Evolutionary conservation across 2,329 filamentous ascomycete genomes (phyloP).

Genomic region (Xylaria sp.): DNA sequence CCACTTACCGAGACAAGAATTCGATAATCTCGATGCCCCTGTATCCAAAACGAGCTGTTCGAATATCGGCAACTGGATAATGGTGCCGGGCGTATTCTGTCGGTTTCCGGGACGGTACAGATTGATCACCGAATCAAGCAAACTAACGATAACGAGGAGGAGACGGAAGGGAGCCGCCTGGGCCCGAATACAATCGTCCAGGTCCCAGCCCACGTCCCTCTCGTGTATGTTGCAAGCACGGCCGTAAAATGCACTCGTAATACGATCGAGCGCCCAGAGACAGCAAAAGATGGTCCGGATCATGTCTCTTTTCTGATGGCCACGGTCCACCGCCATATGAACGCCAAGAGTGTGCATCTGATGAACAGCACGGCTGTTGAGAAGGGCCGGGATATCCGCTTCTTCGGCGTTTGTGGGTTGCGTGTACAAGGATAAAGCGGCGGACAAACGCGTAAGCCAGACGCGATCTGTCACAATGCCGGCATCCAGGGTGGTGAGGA

Average conservation of each 20-base stretch:
- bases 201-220: constrained; percentile 50
- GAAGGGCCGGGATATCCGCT: constrained; percentile 48
- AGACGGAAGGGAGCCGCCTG: constrained; percentile 53
- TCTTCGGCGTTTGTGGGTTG: constrained; percentile 51
- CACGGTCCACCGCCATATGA: constrained; percentile 41
- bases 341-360: constrained; percentile 53
- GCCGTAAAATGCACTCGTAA: constrained; percentile 56
- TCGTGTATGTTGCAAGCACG: constrained; percentile 57
- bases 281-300: constrained; percentile 48
- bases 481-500: constrained; percentile 47
- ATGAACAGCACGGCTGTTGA: constrained; percentile 50
- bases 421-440: constrained; percentile 54
- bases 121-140: constrained; percentile 55
- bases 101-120: constrained; percentile 54
- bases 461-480: constrained; percentile 51
- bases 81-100: constrained; percentile 39
- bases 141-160: constrained; percentile 48
- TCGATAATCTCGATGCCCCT: constrained; percentile 45
- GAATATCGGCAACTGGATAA: constrained; percentile 51
- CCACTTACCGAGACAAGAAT: constrained; percentile 44
- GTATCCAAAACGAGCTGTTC: constrained; percentile 54
- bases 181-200: constrained; percentile 46
- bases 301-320: constrained; percentile 37
- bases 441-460: constrained; percentile 49
- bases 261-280: constrained; percentile 56